phyloP scores from a whole-genome alignment of 1,284 basidiomycete species.

The Ustilago xerochloae region DNA sequence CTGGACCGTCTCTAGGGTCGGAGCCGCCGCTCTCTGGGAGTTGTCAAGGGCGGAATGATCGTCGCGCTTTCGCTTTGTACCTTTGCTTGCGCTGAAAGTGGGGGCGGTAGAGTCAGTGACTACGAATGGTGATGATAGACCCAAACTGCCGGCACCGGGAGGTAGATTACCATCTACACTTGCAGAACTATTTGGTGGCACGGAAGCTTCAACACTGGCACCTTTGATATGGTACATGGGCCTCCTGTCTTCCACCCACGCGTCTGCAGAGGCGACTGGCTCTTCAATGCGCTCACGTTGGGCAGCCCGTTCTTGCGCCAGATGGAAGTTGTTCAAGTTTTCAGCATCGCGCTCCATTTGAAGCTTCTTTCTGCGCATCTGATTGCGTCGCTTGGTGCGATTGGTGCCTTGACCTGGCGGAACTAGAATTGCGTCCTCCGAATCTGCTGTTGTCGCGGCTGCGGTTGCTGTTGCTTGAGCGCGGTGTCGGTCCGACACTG shows the following conservation, averaged over 20 bases:
- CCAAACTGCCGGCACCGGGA: constrained; percentile 18
- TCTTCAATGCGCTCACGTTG: not conserved
- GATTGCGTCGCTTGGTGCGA: constrained; percentile 46
- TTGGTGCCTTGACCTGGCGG: constrained; percentile 50
- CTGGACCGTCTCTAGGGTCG: not conserved
- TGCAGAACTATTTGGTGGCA: not conserved
- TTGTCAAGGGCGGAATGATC: not conserved
- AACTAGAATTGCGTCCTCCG: not conserved
- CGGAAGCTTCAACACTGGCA: not conserved
- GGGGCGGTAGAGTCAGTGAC: not conserved
- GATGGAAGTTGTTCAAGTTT: not conserved
- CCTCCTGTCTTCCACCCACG: constrained; percentile 8
- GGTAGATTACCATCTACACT: not conserved
- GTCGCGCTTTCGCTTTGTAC: constrained; percentile 15
- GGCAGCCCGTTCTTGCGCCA: not conserved
- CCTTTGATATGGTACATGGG: constrained; percentile 4
- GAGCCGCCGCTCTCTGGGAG: not conserved
- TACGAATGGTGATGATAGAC: not conserved
- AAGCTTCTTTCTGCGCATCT: constrained; percentile 28
- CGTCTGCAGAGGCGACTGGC: no score
- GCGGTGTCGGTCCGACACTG: constrained; percentile 1
- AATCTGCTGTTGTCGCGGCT: not conserved
- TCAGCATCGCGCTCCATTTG: constrained; percentile 7
- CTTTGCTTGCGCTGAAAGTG: not conserved
- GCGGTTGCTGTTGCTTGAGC: not conserved